Evolutionary conservation across 352 stramenopile species (phyloP), one percentile per base, ranked within the genome.

Genomic region (Phytophthora aleatoria): DNA sequence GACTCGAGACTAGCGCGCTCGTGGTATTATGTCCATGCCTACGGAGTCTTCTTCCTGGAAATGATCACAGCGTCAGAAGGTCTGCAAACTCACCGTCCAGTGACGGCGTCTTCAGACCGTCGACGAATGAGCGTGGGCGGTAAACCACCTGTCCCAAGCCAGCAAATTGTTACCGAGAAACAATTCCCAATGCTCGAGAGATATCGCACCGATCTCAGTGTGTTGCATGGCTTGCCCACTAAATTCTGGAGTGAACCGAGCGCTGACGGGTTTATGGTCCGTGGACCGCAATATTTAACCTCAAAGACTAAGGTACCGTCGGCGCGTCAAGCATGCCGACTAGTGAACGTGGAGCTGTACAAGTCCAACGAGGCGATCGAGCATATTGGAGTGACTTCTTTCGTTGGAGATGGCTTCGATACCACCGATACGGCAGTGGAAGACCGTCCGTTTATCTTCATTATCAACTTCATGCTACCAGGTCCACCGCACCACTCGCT

Each of bases 181-280:
- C 61, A 80, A 49, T 79, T 87, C 15, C 69, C 73, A 1, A 75
- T 89, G 59, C 71, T 90, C 0, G 81, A 90, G 24, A 71, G 68
- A 3, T 93, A 82, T 61, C 82, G 80, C n/a, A 90, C 80, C 1
- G 82, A 91, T 33, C 59, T 91, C 16, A 69, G 76, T 7, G 51
- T 91, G 8, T 51, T 81, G 30, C 66, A 90, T 36, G 69, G 72
- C 0, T 59, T 93, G 10, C 65, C 82, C 8, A 89, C 84, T 8
- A 91, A 93, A 54, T 93, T 84, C 56, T 95, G 87, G 87, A 92
- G 83, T 60, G 87, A 95, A n/a, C 87, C 87, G 1, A 77, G 73
- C 24, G 85, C 81, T 5, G 60, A 60, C 5, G 78, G 76, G 20
- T 93, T 93, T 52, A 71, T 90, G 31, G 67, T 95, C 5, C 83